Conservation (phyloP, 1,284 basidiomycete species). For the Afroboletus lepidellus region DNA sequence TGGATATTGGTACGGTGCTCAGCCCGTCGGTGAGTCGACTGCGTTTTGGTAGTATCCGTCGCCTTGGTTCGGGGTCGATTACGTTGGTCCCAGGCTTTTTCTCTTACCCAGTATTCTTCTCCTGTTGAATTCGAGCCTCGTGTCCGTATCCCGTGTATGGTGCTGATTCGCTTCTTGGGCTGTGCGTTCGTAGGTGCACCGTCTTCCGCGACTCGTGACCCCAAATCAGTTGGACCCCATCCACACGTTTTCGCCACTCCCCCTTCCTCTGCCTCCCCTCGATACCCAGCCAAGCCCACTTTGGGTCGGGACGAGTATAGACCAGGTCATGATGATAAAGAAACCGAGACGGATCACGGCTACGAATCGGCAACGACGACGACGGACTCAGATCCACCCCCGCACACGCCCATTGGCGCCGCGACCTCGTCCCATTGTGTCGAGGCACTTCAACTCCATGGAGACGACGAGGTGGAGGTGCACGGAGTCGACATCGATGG, state of each 20-base stretch:
- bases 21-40: slow-evolving; percentile 20
- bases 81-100: background rate
- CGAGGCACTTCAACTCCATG: slow-evolving; percentile 8
- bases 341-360: slow-evolving; percentile 27
- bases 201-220: slow-evolving; percentile 12
- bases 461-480: slow-evolving; percentile 15
- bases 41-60: slow-evolving; percentile 4
- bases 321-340: slow-evolving; percentile 20
- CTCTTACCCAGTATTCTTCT: background rate
- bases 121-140: background rate
- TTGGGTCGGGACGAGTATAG: slow-evolving; percentile 8
- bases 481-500: slow-evolving; percentile 15
- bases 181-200: slow-evolving; percentile 17
- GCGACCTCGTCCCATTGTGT: slow-evolving; percentile 5
- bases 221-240: slow-evolving; percentile 5
- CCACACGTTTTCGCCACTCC: slow-evolving; percentile 5
- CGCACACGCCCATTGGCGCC: slow-evolving; percentile 27
- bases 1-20: slow-evolving; percentile 25
- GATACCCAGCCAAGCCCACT: background rate
- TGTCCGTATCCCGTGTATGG: background rate
- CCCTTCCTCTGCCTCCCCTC: slow-evolving; percentile 1
- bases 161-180: slow-evolving; percentile 14
- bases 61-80: slow-evolving; percentile 1
- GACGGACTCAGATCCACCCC: slow-evolving; percentile 30
- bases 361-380: slow-evolving; percentile 31